phyloP scores from a whole-genome alignment of 2,329 filamentous ascomycete genomes.

The Ceratocystis papillata region DNA sequence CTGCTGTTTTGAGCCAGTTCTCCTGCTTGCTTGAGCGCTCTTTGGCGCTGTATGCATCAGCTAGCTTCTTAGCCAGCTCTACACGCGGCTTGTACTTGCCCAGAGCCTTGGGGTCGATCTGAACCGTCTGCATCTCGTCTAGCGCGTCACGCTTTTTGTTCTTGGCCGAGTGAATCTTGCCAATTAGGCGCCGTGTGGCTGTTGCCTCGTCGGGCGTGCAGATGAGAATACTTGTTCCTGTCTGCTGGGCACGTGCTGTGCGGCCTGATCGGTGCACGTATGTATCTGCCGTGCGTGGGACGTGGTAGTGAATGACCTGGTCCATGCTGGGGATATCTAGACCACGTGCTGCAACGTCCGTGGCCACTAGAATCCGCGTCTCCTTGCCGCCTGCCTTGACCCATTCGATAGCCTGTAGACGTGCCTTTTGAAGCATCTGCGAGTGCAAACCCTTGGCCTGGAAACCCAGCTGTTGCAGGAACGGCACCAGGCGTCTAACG shows the following conservation, averaged over 20 bases:
- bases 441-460: conserved; percentile 74
- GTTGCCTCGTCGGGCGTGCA: conserved; percentile 85
- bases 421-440: conserved; percentile 91
- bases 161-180: conserved; percentile 67
- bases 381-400: conserved; percentile 58
- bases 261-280: conserved; percentile 94
- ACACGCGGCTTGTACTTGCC: conserved; percentile 65
- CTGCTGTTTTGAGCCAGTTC: conserved; percentile 70
- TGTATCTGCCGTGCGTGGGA: conserved; percentile 79
- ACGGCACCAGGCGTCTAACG: conserved; percentile 72
- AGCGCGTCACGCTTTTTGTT: conserved; percentile 46
- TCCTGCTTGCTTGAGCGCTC: conserved; percentile 77
- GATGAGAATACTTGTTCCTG: conserved; percentile 73
- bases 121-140: conserved; percentile 57
- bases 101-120: conserved; percentile 71
- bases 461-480: conserved; percentile 72
- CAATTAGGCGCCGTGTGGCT: conserved; percentile 70
- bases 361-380: conserved; percentile 68
- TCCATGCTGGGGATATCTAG: conserved; percentile 87
- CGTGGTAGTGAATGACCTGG: conserved; percentile 87
- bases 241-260: conserved; percentile 71
- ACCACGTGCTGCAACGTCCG: conserved; percentile 85
- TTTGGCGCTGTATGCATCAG: conserved; percentile 73
- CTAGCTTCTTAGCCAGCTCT: conserved; percentile 72
- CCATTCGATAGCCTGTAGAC: conserved; percentile 80